Base-by-base conservation (phyloP, 2,329 filamentous ascomycete species). In the Neurospora sp. region DNA sequence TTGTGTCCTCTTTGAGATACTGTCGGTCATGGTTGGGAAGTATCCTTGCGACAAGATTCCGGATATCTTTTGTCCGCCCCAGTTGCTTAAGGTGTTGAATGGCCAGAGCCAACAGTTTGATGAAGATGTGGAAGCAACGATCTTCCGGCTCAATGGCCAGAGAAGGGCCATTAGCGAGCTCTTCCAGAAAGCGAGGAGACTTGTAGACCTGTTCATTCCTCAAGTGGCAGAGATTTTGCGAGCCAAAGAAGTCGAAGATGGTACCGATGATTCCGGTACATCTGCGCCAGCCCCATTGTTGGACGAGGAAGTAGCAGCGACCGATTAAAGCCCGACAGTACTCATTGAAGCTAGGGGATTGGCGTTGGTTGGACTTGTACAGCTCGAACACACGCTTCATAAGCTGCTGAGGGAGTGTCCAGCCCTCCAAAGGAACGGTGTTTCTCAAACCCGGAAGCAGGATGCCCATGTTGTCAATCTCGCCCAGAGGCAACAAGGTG, bases 221-320 rank as follows among this genome's bases (percentile, higher is more conserved):
- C 57, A 91, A 76, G 76, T 91, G 86, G 2, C 84, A 83, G 11
- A 91, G 82, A 66, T 86, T 83, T 72, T 88, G 86, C 1, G 85
- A 84, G 10, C 87, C 88, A 73, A 91, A 91, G 75, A 90, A 91
- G 77, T 91, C 88, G 72, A 91, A 91, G 2, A 91, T 84, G 1
- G 84, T 81, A 1, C 88, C 87, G 39, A 90, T 80, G 15, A 90
- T 82, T 11, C 82, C 80, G 66, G 84, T 85, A 73, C 85, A 87
- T 71, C 82, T 86, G 43, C 81, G 81, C 89, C 89, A 91, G 4
- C 87, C 87, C 89, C 89, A 91, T 77, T 88, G 85, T 70, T 85
- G 81, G 66, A 90, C 85, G 10, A 91, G 82, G 75, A 86, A 86
- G 75, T 90, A 85, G 72, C 89, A 91, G 38, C 89, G 85, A 19